Evolutionary conservation across 1,284 basidiomycete genomes (phyloP).

Genomic region (Dichomitus squalens): DNA sequence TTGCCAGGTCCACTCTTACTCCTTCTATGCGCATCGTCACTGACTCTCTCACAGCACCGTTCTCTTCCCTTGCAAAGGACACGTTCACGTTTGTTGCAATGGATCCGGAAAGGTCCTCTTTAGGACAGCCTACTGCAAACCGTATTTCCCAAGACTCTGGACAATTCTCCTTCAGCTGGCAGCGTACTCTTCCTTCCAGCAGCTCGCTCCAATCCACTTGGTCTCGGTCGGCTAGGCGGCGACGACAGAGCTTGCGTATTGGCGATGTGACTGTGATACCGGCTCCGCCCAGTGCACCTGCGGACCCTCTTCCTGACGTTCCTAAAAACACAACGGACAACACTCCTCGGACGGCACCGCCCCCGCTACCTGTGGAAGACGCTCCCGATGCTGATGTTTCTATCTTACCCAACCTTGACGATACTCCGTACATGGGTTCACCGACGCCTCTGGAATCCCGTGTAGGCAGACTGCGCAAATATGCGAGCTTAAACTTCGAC

Average conservation of each 20-base stretch:
- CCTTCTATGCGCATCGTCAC: neutral
- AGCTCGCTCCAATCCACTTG: neutral
- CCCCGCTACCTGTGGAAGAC: neutral
- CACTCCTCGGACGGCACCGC: neutral
- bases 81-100: neutral
- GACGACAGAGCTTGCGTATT: conserved; percentile 1
- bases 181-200: neutral
- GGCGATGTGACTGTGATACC: conserved; percentile 6
- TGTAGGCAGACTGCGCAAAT: conserved; percentile 30
- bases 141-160: neutral
- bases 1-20: conserved; percentile 20
- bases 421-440: conserved; percentile 7
- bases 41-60: conserved; percentile 4
- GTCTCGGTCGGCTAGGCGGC: neutral
- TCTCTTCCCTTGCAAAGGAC: neutral
- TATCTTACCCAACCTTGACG: conserved; percentile 15
- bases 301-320: neutral
- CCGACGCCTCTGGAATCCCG: conserved; percentile 10
- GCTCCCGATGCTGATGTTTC: neutral
- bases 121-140: neutral
- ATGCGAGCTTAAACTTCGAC: conserved; percentile 36
- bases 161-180: conserved; percentile 18
- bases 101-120: neutral
- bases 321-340: neutral
- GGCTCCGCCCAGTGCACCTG: neutral